Conservation (phyloP, 208 protist species). For the Crithidia sp. region DNA sequence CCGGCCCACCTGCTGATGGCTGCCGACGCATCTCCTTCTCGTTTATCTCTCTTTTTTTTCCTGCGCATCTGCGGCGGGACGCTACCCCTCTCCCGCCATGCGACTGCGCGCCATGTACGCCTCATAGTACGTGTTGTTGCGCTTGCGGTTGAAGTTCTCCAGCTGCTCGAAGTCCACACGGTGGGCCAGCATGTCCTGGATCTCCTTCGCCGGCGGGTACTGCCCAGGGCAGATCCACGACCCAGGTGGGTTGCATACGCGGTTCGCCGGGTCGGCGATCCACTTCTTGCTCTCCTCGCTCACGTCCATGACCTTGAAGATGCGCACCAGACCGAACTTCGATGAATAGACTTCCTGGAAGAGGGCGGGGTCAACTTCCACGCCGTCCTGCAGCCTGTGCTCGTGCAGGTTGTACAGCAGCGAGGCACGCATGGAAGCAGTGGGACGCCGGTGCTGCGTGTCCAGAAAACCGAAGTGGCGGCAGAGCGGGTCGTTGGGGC, state of each 20-base stretch:
- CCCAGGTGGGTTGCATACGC: conserved; percentile 56
- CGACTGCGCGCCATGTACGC: conserved; percentile 37
- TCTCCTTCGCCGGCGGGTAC: conserved; percentile 76
- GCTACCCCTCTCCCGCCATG: too few relatives aligned
- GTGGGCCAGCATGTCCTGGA: conserved; percentile 68
- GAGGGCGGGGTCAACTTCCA: conserved; percentile 28
- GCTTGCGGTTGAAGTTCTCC: conserved; percentile 55
- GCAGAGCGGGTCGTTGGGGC: conserved; percentile 69
- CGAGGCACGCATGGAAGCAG: conserved; percentile 54
- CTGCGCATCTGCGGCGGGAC: too few relatives aligned
- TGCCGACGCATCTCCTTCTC: too few relatives aligned
- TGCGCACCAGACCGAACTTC: conserved; percentile 95
- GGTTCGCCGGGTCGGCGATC: conserved; percentile 58
- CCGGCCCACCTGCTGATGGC: too few relatives aligned
- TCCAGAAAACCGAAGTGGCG: conserved; percentile 46
- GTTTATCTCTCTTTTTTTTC: too few relatives aligned
- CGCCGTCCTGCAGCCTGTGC: neutral
- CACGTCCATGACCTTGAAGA: conserved; percentile 96
- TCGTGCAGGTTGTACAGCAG: conserved; percentile 70
- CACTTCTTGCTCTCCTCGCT: conserved; percentile 63
- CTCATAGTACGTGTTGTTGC: conserved; percentile 46
- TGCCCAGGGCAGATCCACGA: conserved; percentile 75
- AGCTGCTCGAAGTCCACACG: conserved; percentile 57
- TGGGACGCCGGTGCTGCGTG: conserved; percentile 29
- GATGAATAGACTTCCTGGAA: conserved; percentile 94